Evolutionary conservation across 768 basidiomycete genomes (phyloP), one percentile per base, ranked within the genome.

Genomic region (Pilatotrama ljubarskyi): DNA sequence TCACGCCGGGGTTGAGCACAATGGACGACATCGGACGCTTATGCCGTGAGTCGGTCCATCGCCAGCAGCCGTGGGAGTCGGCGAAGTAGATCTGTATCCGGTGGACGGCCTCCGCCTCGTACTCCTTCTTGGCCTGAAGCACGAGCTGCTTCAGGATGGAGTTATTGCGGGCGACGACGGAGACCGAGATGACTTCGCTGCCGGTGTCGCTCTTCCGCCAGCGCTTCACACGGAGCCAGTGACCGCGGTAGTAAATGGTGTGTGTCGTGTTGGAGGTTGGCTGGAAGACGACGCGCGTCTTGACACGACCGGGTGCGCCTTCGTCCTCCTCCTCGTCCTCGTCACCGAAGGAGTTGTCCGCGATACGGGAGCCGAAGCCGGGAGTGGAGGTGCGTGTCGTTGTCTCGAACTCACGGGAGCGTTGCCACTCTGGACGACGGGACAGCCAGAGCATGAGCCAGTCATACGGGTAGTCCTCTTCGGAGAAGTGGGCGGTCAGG

Each of bases 381-480:
- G 87, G 83, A 3, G 84, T 84, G 11, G 85, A 78, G 0, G 86
- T 82, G 37, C 91, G 84, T 13, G 91, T 93, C 17, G 91, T 93
- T 0, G 91, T 92, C 75, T 93, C 91, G 61, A 93, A 92, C 74
- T 93, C 91, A 57, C 91, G 84, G 8, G 91, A 91, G 38, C 90
- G 87, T 68, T 93, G 91, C 91, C 91, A 93, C 73, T 93, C 91
- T 41, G 91, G 81, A 77, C 89, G 82, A 51, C 90, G 86, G 42
- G 90, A 90, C 49, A 93, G 84, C 91, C 91, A 93, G 32, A 92
- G 81, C 89, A 93, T 93, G 52, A 93, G 81, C 91, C 91, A 93
- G 74, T 93, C 91, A 66, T 92, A 93, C 3, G 91, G 91, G 64
- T 90, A 90, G 70, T 93, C 91, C 73, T 93, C 91, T 75, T 93